Evolutionary conservation across 2,329 filamentous ascomycete genomes (phyloP).

Genomic region (Penicillium sp.): DNA sequence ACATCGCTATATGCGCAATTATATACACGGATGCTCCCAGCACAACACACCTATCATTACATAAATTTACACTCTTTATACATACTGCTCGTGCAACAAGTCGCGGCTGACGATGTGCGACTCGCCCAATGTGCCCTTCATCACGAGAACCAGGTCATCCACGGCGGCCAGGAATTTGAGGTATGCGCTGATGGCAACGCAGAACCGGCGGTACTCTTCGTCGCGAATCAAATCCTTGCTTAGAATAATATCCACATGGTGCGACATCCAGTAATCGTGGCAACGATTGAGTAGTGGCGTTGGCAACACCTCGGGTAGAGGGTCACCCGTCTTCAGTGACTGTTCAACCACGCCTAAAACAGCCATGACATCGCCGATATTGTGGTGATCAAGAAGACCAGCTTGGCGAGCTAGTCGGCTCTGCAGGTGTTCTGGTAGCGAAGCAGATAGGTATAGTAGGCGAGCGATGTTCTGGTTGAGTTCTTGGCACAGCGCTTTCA

Average conservation of each 20-base stretch:
- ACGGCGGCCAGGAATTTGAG: slow-evolving; percentile 44
- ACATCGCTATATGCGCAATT: slow-evolving; percentile 1
- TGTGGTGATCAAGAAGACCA: slow-evolving; percentile 44
- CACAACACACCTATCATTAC: background rate
- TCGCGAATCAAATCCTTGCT: slow-evolving; percentile 38
- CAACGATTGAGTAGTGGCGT: slow-evolving; percentile 45
- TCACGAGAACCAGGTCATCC: slow-evolving; percentile 46
- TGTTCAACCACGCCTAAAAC: slow-evolving; percentile 50
- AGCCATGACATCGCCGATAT: slow-evolving; percentile 53
- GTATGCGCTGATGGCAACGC: slow-evolving; percentile 47
- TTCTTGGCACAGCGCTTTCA: slow-evolving; percentile 33
- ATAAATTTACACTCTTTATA: slow-evolving; percentile 1
- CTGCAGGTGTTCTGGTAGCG: slow-evolving; percentile 42
- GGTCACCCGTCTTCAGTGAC: slow-evolving; percentile 47
- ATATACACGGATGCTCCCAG: background rate
- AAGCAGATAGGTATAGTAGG: slow-evolving; percentile 35
- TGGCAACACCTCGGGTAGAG: slow-evolving; percentile 49
- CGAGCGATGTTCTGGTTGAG: slow-evolving; percentile 35
- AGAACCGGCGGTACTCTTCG: slow-evolving; percentile 47
- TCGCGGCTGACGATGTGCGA: slow-evolving; percentile 32
- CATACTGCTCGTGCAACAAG: slow-evolving; percentile 8
- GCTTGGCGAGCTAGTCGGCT: slow-evolving; percentile 37
- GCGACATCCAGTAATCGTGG: slow-evolving; percentile 25
- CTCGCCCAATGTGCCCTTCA: slow-evolving; percentile 48
- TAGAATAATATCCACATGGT: slow-evolving; percentile 27